A percentile compares a stretch with the other conserved stretches of the same genome.
Evolutionary conservation across 306 rosid species (phyloP).

Genomic region (Ochetophila trinervis): DNA sequence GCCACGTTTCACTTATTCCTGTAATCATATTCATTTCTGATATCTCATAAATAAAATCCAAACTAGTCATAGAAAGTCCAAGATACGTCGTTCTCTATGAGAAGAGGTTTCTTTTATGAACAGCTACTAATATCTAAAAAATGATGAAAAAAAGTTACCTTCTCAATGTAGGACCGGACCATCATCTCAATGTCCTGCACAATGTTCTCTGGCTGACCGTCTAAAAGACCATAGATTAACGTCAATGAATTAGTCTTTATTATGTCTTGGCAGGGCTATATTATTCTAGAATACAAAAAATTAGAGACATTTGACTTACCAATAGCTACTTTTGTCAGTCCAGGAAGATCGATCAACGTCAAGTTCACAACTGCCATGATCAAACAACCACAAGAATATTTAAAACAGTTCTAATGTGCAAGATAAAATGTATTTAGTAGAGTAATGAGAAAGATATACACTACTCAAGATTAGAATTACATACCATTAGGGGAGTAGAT

Average conservation of each 20-base stretch:
- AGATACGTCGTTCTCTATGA: neutral
- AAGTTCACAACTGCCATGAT: slow-evolving; percentile 40
- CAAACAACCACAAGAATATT: neutral
- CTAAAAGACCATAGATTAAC: slow-evolving; percentile 23
- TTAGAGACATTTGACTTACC: slow-evolving; percentile 25
- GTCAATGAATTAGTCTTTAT: neutral
- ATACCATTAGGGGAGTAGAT: slow-evolving; percentile 46
- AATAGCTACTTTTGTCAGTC: slow-evolving; percentile 49
- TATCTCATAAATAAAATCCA: slow-evolving; percentile 1
- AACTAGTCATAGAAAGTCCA: neutral
- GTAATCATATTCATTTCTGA: neutral
- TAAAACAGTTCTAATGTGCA: neutral
- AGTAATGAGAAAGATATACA: neutral
- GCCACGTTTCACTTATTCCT: neutral
- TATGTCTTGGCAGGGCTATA: neutral
- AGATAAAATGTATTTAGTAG: neutral
- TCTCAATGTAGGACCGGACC: slow-evolving; percentile 45
- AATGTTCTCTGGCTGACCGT: slow-evolving; percentile 42
- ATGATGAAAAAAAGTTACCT: slow-evolving; percentile 22
- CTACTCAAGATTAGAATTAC: neutral
- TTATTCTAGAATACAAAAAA: neutral
- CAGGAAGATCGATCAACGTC: slow-evolving; percentile 48
- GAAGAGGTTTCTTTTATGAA: neutral
- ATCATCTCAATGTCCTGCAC: slow-evolving; percentile 44
- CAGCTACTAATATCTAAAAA: neutral